A percentile compares a stretch with the other conserved stretches of the same genome.
Evolutionary conservation across 176 grass and related monocot genomes (phyloP).

Genomic region (Saccharum officinarum): DNA sequence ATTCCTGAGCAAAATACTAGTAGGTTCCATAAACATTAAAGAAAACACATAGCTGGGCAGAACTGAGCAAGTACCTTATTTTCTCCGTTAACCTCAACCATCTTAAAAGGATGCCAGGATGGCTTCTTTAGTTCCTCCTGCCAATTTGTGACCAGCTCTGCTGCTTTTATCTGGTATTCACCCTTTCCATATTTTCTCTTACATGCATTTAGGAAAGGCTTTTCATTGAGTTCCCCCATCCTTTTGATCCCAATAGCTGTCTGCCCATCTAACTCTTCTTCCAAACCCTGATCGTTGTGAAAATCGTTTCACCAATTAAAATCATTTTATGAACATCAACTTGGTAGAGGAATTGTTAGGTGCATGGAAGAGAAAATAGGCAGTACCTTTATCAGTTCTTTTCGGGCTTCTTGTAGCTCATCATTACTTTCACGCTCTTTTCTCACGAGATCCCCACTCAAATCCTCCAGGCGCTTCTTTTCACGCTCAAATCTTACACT

Average conservation of each 20-base stretch:
- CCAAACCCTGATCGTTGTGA: conserved; percentile 62
- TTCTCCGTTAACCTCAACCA: conserved; percentile 44
- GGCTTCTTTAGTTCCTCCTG: conserved; percentile 96
- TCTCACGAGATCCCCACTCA: conserved; percentile 66
- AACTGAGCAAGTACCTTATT: conserved; percentile 48
- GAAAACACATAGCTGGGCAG: background rate
- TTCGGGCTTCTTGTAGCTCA: conserved; percentile 73
- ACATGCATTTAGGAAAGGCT: conserved; percentile 68
- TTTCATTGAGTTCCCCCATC: conserved; percentile 85
- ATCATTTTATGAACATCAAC: conserved; percentile 22
- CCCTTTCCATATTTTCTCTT: conserved; percentile 47
- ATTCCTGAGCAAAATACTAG: conserved; percentile 3
- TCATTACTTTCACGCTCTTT: conserved; percentile 89
- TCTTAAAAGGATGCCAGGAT: conserved; percentile 92
- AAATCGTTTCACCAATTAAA: conserved; percentile 15
- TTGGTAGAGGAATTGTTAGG: background rate
- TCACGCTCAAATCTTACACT: conserved; percentile 68
- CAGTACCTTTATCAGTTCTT: conserved; percentile 76
- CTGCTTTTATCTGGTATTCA: conserved; percentile 53
- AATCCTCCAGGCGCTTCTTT: conserved; percentile 55
- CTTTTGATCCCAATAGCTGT: conserved; percentile 83
- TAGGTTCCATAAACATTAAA: background rate
- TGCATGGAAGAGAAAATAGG: background rate
- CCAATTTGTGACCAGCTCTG: conserved; percentile 58
- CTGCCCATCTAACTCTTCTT: conserved; percentile 54